Base-by-base conservation (phyloP, 176 grass and related monocot genomes). In the Lolium multiflorum region DNA sequence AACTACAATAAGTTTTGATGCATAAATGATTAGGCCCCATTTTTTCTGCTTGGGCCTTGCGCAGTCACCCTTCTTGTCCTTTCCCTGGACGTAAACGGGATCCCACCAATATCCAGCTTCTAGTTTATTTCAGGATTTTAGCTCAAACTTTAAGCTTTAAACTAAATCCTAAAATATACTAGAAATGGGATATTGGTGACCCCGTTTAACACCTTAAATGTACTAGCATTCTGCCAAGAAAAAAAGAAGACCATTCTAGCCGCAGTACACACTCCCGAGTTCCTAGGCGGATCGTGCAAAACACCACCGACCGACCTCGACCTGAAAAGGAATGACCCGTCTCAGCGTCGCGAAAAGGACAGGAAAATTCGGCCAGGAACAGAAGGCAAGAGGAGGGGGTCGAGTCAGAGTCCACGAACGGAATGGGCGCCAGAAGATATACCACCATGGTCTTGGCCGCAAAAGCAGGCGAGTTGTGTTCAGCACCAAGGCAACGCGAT, bases 361-460 rank as follows among this genome's bases (percentile, higher is more conserved):
- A 74, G 3, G n/a, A 50, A 74, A 74, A 50, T 49, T 74, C 71
- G 71, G 21, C 11, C 71, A 3, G 47, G 71, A 15, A n/a, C 11
- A 14, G 4, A 50, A 74, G 44, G 70, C 43, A 1, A 1, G 70
- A 22, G 48, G 7, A 43, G 46, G 44, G 71, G 44, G 25, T 74
- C 44, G 71, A 74, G 71, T 74, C 71, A 74, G 44, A 47, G n/a
- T 25, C 43, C 70, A 48, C 70, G n/a, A 24, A 47, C 11, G n/a
- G 20, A 46, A 47, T 72, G 69, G 68, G 20, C 0, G 20, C 61
- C 61, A 64, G 24, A 9, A n/a, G 61, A 64, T 28, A 61, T 24
- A 61, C 9, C 58, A 61, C 58, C 58, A 39, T 43, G 17, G 17
- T 7, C 66, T 68, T 15, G 66, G 66, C 66, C 28, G 66, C 66